Evolutionary conservation across 495 filamentous ascomycete genomes (phyloP).

Genomic region (Darksidea phi): DNA sequence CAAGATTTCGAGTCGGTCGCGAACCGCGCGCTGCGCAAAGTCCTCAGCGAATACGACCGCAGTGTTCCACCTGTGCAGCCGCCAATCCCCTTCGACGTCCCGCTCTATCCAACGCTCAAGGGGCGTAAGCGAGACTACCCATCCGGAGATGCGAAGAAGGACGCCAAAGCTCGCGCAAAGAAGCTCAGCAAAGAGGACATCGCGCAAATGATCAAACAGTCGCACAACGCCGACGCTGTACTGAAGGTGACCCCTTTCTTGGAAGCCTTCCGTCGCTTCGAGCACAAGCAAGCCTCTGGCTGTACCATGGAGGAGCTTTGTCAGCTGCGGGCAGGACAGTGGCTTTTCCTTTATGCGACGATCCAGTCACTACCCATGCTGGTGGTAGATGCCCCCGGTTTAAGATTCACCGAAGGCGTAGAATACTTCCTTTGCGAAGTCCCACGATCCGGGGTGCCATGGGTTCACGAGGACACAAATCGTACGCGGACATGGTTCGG

Average conservation of each 20-base stretch:
- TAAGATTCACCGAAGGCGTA: conserved; percentile 74
- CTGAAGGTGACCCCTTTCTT: conserved; percentile 63
- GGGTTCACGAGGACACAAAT: conserved; percentile 71
- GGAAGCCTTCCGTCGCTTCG: conserved; percentile 77
- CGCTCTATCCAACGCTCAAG: conserved; percentile 69
- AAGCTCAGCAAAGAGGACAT: conserved; percentile 79
- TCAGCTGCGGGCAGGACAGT: conserved; percentile 79
- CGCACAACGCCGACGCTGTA: conserved; percentile 72
- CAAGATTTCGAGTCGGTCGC: conserved; percentile 48
- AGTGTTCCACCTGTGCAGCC: conserved; percentile 85
- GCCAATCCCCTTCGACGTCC: conserved; percentile 87
- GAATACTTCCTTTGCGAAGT: conserved; percentile 98
- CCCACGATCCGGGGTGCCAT: conserved; percentile 76
- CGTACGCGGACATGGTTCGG: conserved; percentile 76
- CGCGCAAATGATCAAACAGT: conserved; percentile 65
- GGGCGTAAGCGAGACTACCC: conserved; percentile 60
- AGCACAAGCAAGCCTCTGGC: conserved; percentile 69
- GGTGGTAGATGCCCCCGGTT: conserved; percentile 78
- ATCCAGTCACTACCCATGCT: conserved; percentile 88
- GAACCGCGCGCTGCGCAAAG: conserved; percentile 61
- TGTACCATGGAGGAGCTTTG: conserved; percentile 69
- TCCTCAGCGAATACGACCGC: conserved; percentile 83
- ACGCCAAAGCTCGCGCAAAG: conserved; percentile 61
- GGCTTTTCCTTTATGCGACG: conserved; percentile 92
- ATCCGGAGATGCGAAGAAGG: conserved; percentile 65